These are phyloP conservation scores for Chloromonas sp. DNA, from an alignment of 163 green algal species.

Conservation along the genomic window DNA sequence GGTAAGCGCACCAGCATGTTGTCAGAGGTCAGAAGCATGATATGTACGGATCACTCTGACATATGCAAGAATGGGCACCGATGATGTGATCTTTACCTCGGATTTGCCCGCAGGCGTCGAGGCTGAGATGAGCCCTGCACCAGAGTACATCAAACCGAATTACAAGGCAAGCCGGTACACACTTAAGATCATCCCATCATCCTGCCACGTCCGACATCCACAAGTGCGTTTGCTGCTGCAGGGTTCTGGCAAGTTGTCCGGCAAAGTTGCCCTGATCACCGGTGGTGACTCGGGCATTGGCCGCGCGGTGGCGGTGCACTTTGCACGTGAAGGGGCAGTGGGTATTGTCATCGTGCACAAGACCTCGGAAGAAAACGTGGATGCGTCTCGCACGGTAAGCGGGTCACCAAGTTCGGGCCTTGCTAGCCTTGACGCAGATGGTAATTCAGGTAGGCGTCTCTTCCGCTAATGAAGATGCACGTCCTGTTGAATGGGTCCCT, in stretches of 20 bases:
- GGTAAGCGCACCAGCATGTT: too few species aligned
- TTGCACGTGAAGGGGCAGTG: conserved; percentile 7
- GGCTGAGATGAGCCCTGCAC: not conserved
- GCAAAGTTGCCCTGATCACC: conserved; percentile 19
- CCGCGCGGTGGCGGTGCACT: conserved; percentile 39
- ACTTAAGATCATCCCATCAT: not conserved
- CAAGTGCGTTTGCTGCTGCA: not conserved
- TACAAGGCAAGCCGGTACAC: not conserved
- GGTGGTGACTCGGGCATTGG: conserved; percentile 51
- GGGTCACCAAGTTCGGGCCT: too few species aligned
- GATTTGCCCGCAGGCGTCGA: not conserved
- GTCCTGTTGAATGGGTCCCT: too few species aligned
- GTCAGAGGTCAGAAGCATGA: too few species aligned
- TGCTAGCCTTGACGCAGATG: too few species aligned
- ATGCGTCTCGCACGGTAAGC: too few species aligned
- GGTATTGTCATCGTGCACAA: conserved; percentile 10
- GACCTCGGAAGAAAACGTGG: not conserved
- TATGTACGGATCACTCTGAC: not conserved
- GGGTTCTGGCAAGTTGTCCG: conserved; percentile 19
- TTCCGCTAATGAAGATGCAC: too few species aligned
- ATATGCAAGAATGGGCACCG: too few species aligned
- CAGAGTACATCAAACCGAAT: not conserved
- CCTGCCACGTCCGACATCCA: not conserved
- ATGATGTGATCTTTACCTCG: not conserved
- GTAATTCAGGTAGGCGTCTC: too few species aligned